Percentiles rank a stretch among this genome's conserved stretches.
These are phyloP conservation scores for Chaetomiaceae sp. DNA, from an alignment of 2,329 filamentous ascomycete genomes.

Conservation along the genomic window DNA sequence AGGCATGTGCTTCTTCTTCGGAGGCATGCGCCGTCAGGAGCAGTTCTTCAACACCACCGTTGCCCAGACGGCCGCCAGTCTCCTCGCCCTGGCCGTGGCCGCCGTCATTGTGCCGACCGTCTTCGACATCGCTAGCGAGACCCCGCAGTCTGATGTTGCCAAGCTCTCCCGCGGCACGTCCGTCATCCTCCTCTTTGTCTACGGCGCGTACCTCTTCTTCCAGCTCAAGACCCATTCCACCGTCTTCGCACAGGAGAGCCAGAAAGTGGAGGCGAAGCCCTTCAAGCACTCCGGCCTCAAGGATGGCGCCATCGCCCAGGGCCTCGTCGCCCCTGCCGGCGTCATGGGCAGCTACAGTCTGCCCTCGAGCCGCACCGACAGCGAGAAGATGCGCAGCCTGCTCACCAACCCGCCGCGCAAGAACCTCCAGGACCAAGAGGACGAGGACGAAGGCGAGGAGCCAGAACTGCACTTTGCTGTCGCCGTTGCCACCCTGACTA, in stretches of 20 bases:
- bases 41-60: slow-evolving; percentile 92
- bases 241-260: slow-evolving; percentile 53
- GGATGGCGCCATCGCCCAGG: slow-evolving; percentile 36
- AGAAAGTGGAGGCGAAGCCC: slow-evolving; percentile 65
- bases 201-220: slow-evolving; percentile 58
- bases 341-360: slow-evolving; percentile 28
- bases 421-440: slow-evolving; percentile 38
- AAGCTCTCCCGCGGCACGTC: slow-evolving; percentile 55
- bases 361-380: slow-evolving; percentile 25
- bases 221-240: slow-evolving; percentile 51
- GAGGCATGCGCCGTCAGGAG: slow-evolving; percentile 70
- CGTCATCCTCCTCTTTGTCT: slow-evolving; percentile 78
- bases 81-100: slow-evolving; percentile 73
- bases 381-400: slow-evolving; percentile 42
- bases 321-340: slow-evolving; percentile 37
- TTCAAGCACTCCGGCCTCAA: slow-evolving; percentile 34
- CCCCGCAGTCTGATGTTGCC: slow-evolving; percentile 47
- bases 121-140: slow-evolving; percentile 55
- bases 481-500: slow-evolving; percentile 47
- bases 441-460: slow-evolving; percentile 68
- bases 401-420: slow-evolving; percentile 36
- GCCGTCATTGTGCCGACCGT: slow-evolving; percentile 87
- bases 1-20: slow-evolving; percentile 90
- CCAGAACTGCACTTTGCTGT: slow-evolving; percentile 70
- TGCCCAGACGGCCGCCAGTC: slow-evolving; percentile 79